These are phyloP conservation scores for Skeletonema tropicum DNA, from an alignment of 108 stramenopile genomes.

Conservation along the genomic window DNA sequence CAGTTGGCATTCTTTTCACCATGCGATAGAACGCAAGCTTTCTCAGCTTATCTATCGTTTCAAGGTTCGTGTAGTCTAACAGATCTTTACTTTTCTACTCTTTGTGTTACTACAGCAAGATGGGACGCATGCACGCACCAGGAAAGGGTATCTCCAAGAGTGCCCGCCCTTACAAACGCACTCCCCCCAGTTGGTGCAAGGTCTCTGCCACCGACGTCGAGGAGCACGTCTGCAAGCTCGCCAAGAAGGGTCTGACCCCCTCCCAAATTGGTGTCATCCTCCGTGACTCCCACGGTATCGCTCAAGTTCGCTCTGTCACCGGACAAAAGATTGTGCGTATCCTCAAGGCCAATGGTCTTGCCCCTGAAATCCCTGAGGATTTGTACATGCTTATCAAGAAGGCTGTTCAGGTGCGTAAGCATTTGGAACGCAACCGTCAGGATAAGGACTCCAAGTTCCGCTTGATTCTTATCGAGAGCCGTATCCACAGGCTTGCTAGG, in stretches of 20 bases:
- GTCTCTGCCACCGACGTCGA: constrained; percentile 91
- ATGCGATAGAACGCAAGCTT: constrained; percentile 4
- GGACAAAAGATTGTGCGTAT: constrained; percentile 99
- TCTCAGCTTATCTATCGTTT: neutral
- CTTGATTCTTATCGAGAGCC: constrained; percentile 98
- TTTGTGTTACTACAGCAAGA: constrained; percentile 44
- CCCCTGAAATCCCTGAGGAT: constrained; percentile 99
- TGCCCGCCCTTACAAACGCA: constrained; percentile 99
- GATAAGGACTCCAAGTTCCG: constrained; percentile 99
- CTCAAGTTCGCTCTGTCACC: constrained; percentile 96
- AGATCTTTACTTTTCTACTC: neutral
- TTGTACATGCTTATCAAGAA: constrained; percentile 99
- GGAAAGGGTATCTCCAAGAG: constrained; percentile 99
- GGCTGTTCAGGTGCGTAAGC: constrained; percentile 99
- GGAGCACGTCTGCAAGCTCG: constrained; percentile 98
- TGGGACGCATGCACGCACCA: constrained; percentile 96
- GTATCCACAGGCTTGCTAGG: constrained; percentile 98
- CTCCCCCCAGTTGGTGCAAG: constrained; percentile 99
- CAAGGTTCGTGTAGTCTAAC: constrained; percentile 3
- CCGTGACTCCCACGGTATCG: constrained; percentile 97
- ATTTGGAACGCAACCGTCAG: constrained; percentile 98
- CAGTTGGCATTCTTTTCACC: neutral
- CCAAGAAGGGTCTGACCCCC: constrained; percentile 99
- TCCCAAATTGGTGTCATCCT: constrained; percentile 99
- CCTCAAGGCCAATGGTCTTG: constrained; percentile 98